phyloP scores from a whole-genome alignment of 2,329 filamentous ascomycete genomes.

The Aureobasidium pullulans region DNA sequence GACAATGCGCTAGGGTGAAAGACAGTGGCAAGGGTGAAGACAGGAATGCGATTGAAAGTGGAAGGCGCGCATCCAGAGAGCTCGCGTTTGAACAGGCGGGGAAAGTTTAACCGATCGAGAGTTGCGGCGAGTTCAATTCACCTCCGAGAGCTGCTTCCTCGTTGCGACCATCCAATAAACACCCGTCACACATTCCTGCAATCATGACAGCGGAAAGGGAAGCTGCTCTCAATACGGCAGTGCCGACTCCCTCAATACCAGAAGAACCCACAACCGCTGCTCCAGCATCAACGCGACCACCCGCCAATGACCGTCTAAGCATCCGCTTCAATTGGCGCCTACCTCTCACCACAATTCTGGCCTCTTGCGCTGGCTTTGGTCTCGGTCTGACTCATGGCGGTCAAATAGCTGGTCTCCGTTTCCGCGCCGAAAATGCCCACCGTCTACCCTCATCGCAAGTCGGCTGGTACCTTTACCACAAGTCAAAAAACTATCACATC shows the following conservation, averaged over 20 bases:
- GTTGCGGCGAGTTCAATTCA: background rate
- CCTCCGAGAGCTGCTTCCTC: constrained; percentile 4
- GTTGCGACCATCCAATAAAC: background rate
- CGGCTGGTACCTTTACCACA: constrained; percentile 98
- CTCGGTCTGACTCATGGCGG: constrained; percentile 28
- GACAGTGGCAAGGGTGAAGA: background rate
- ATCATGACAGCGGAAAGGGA: constrained; percentile 1
- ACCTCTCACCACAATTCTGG: constrained; percentile 21
- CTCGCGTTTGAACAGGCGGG: background rate
- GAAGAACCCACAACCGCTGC: background rate
- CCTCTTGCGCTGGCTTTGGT: constrained; percentile 22
- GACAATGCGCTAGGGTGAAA: background rate
- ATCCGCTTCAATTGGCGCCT: constrained; percentile 27
- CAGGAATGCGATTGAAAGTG: background rate
- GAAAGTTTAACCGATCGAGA: background rate
- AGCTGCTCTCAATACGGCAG: background rate
- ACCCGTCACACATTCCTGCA: background rate
- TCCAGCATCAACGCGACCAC: background rate
- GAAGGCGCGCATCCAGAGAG: background rate
- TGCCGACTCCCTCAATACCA: background rate
- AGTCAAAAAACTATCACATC: constrained; percentile 89
- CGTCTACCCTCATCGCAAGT: constrained; percentile 73
- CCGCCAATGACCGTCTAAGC: constrained; percentile 24
- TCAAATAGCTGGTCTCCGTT: constrained; percentile 51
- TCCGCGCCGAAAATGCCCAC: constrained; percentile 94